A percentile compares a stretch with the other conserved stretches of the same genome.
phyloP scores from a whole-genome alignment of 371 early-diverging fungal genomes.

The Rhizomucor pusillus region DNA sequence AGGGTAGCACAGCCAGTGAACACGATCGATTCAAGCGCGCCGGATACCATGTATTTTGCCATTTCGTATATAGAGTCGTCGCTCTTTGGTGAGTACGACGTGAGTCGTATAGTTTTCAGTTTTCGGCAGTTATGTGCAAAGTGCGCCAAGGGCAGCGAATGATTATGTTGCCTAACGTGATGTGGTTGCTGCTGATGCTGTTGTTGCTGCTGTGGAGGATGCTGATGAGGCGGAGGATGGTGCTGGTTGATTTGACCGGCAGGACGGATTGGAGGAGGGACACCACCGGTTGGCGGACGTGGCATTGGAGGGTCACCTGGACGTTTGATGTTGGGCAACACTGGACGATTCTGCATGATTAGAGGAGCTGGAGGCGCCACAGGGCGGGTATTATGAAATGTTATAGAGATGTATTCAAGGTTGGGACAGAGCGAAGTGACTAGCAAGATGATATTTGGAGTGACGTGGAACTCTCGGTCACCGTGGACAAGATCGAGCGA shows the following conservation, averaged over 20 bases:
- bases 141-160: conserved; percentile 37
- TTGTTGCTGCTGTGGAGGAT: conserved; percentile 7
- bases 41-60: conserved; percentile 40
- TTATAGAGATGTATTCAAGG: conserved; percentile 33
- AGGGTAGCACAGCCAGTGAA: conserved; percentile 36
- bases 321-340: conserved; percentile 20
- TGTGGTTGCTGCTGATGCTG: conserved; percentile 10
- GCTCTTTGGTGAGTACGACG: conserved; percentile 42
- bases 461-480: conserved; percentile 36
- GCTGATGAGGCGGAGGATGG: conserved; percentile 9
- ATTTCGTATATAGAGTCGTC: conserved; percentile 50
- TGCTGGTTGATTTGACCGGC: conserved; percentile 6
- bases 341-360: conserved; percentile 13
- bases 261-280: conserved; percentile 5
- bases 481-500: conserved; percentile 38
- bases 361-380: conserved; percentile 25
- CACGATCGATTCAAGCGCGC: conserved; percentile 28
- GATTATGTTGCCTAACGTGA: conserved; percentile 13
- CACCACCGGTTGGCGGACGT: conserved; percentile 14
- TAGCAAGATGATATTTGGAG: conserved; percentile 33
- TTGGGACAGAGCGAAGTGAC: conserved; percentile 38
- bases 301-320: conserved; percentile 9
- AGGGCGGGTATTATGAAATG: conserved; percentile 36
- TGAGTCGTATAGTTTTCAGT: conserved; percentile 32
- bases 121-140: conserved; percentile 43